A percentile compares a stretch with the other conserved stretches of the same genome.
Conservation (phyloP, 2,329 filamentous ascomycete genomes). For the Aspergillus vadensis region DNA sequence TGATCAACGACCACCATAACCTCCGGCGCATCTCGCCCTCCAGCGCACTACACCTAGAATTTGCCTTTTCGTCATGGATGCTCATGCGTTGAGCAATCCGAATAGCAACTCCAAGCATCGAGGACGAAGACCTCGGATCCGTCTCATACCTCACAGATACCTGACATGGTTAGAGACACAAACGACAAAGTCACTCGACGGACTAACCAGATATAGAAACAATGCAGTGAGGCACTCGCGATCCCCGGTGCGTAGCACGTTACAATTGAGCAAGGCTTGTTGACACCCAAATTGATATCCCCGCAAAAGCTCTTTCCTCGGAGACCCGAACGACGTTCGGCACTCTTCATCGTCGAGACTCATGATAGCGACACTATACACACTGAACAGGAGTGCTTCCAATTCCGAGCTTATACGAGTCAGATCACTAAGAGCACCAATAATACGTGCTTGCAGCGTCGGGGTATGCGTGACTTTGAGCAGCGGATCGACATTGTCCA, state of each 20-base stretch:
- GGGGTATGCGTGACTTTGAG: slow-evolving; percentile 69
- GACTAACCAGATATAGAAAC: slow-evolving; percentile 56
- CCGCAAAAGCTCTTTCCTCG: slow-evolving; percentile 42
- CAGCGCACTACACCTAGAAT: slow-evolving; percentile 49
- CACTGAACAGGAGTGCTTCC: slow-evolving; percentile 67
- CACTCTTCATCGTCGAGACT: slow-evolving; percentile 61
- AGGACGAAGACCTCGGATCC: slow-evolving; percentile 61
- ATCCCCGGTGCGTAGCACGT: slow-evolving; percentile 46
- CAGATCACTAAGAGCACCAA: slow-evolving; percentile 61
- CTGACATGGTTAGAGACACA: slow-evolving; percentile 43
- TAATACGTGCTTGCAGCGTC: slow-evolving; percentile 64
- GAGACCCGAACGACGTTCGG: slow-evolving; percentile 37
- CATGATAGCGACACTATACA: slow-evolving; percentile 64
- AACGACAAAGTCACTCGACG: background rate
- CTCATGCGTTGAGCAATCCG: slow-evolving; percentile 70
- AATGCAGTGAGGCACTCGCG: slow-evolving; percentile 54
- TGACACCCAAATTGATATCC: slow-evolving; percentile 51
- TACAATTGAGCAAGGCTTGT: slow-evolving; percentile 49
- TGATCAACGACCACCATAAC: slow-evolving; percentile 71
- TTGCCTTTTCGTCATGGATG: slow-evolving; percentile 64
- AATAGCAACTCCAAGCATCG: slow-evolving; percentile 65
- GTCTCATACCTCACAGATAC: slow-evolving; percentile 59
- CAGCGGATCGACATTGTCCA: slow-evolving; percentile 69
- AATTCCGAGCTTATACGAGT: slow-evolving; percentile 58
- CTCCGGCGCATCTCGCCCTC: slow-evolving; percentile 71